Base-by-base conservation (phyloP, 371 early-diverging fungal genomes). In the Mortierella sp. region DNA sequence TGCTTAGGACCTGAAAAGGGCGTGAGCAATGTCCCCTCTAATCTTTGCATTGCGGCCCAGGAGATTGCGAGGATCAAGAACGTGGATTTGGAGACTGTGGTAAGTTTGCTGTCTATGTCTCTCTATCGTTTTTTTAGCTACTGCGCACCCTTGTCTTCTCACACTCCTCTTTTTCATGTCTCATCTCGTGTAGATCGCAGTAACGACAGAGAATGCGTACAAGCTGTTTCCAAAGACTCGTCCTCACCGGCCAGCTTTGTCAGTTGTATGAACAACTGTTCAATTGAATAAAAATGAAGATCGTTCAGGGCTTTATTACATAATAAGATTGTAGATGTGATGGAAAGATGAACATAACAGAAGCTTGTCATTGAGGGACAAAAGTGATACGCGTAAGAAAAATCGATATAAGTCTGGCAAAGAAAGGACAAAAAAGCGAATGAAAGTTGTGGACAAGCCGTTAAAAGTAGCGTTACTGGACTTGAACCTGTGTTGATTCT, bases 1-100 rank as follows among this genome's bases (percentile, higher is more conserved):
- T 94, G 94, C 1, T 73, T 95, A 42, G 92, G 90, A 6, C 92
- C 93, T 1, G 91, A 89, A 42, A 91, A 92, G 77, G 92, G 92
- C n/a, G 91, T 88, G 14, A 86, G 84, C 58, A 92, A 93, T 77
- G 90, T 88, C 71, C 94, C 95, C 0, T 81, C 87, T 6, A 92
- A 92, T 70, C 80, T 93, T 28, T 48, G 78, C 9, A 63, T 91
- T 28, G 89, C 93, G 42, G 92, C 90, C 54, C 83, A 88, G 77
- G 89, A 88, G 81, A 91, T 91, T 78, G 93, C 95, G 42, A 80
- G 89, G 63, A 88, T 93, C 73, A 94, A 94, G 84, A 86, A 87
- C 26, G 72, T 92, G n/a, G 75, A 89, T 14, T 73, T 91, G 42
- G 92, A 90, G 70, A 89, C 91, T 50, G 94, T 93, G 75, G 90